These are phyloP conservation scores for Coelastrella sp. DNA, from an alignment of 139 green algal species.

Conservation along the genomic window DNA sequence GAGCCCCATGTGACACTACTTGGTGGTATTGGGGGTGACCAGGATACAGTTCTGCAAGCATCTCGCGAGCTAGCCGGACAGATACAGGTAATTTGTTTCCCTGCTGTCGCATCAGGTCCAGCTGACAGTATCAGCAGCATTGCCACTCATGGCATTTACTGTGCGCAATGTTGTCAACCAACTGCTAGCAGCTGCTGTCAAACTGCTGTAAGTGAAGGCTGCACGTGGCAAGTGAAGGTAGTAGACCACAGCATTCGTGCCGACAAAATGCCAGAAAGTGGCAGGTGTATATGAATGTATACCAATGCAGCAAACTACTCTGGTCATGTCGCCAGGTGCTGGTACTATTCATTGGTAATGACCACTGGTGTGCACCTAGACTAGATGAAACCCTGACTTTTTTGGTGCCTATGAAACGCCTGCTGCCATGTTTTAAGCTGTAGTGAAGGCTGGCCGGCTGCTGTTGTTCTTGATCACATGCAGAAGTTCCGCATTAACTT, in stretches of 20 bases:
- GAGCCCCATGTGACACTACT: slow-evolving; percentile 65
- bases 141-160: neutral
- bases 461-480: neutral
- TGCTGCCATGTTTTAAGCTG: neutral
- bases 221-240: too few relatives aligned
- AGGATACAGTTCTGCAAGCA: slow-evolving; percentile 24
- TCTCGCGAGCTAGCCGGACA: slow-evolving; percentile 38
- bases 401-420: neutral
- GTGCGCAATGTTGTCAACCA: neutral
- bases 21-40: slow-evolving; percentile 48
- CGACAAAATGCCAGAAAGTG: too few relatives aligned
- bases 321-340: too few relatives aligned
- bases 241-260: too few relatives aligned
- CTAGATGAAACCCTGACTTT: neutral
- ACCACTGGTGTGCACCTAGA: too few relatives aligned
- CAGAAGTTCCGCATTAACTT: slow-evolving; percentile 67
- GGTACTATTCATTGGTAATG: too few relatives aligned
- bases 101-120: neutral
- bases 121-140: neutral
- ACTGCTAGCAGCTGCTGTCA: neutral
- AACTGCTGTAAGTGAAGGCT: too few relatives aligned
- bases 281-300: too few relatives aligned
- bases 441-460: neutral
- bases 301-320: too few relatives aligned
- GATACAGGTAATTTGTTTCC: slow-evolving; percentile 45